Evolutionary conservation across 192 early-diverging fungal species (phyloP).

Genomic region (Physocladia obscura): DNA sequence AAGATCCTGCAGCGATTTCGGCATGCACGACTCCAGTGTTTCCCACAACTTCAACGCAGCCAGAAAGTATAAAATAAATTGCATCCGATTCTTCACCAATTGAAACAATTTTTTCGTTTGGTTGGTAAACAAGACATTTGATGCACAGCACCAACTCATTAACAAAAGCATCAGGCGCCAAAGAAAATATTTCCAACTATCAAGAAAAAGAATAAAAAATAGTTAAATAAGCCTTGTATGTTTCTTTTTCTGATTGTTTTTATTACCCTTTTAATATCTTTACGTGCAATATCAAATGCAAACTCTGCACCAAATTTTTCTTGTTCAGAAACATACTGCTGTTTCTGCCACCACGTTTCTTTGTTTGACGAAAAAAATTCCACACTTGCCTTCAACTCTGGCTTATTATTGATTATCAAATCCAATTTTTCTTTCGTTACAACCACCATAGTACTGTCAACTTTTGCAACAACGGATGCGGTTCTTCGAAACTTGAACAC

Average conservation of each 20-base stretch:
- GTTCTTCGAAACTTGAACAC: slow-evolving; percentile 29
- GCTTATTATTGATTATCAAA: slow-evolving; percentile 13
- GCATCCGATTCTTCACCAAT: slow-evolving; percentile 42
- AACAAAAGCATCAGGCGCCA: slow-evolving; percentile 38
- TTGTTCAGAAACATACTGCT: slow-evolving; percentile 12
- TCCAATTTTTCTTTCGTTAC: slow-evolving; percentile 44
- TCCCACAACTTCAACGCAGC: slow-evolving; percentile 45
- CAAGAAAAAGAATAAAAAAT: neutral
- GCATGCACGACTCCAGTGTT: slow-evolving; percentile 41
- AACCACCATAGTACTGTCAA: slow-evolving; percentile 36
- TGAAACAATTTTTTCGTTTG: slow-evolving; percentile 33
- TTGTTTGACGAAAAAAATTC: slow-evolving; percentile 28
- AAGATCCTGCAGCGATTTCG: slow-evolving; percentile 42
- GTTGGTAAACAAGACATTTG: slow-evolving; percentile 28
- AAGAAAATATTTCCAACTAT: slow-evolving; percentile 40
- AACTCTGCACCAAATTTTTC: slow-evolving; percentile 52
- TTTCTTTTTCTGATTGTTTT: neutral
- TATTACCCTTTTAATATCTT: slow-evolving; percentile 40
- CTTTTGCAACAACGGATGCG: slow-evolving; percentile 38
- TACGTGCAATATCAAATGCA: slow-evolving; percentile 39
- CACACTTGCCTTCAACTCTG: slow-evolving; percentile 19
- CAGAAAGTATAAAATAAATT: slow-evolving; percentile 51
- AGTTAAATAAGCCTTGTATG: neutral
- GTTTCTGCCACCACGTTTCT: slow-evolving; percentile 30
- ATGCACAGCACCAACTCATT: slow-evolving; percentile 34